phyloP scores from a whole-genome alignment of 495 filamentous ascomycete species.

The Clavariopsis aquatica region DNA sequence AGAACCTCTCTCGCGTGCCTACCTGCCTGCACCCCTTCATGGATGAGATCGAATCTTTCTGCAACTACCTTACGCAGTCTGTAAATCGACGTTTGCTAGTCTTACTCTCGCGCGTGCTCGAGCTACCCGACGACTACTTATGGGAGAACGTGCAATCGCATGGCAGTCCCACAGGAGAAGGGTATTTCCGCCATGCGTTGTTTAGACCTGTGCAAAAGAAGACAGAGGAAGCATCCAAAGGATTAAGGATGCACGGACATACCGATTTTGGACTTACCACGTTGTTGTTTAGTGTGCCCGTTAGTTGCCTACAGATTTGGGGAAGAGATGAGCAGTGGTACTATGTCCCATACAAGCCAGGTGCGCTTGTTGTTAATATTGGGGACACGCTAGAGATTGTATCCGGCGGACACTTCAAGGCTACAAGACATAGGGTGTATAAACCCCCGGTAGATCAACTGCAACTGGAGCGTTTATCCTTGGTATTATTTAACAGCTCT shows the following conservation, averaged over 20 bases:
- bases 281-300: constrained; percentile 50
- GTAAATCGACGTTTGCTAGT: constrained; percentile 51
- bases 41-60: constrained; percentile 51
- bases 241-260: constrained; percentile 52
- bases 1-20: constrained; percentile 44
- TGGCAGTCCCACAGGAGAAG: constrained; percentile 49
- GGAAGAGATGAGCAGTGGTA: constrained; percentile 49
- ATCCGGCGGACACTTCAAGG: constrained; percentile 54
- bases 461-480: constrained; percentile 47
- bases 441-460: constrained; percentile 50
- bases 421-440: constrained; percentile 50
- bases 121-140: constrained; percentile 51
- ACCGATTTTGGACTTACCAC: constrained; percentile 51
- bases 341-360: constrained; percentile 51
- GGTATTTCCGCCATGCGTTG: constrained; percentile 52
- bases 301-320: constrained; percentile 51
- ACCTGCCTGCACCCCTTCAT: constrained; percentile 50
- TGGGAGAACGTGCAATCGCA: constrained; percentile 53
- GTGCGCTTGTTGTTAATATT: constrained; percentile 52
- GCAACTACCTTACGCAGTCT: constrained; percentile 50
- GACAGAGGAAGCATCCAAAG: constrained; percentile 28
- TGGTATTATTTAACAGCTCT: constrained; percentile 49
- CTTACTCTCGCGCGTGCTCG: constrained; percentile 51
- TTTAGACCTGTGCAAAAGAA: constrained; percentile 48
- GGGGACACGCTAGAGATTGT: constrained; percentile 53